A percentile compares a stretch with the other conserved stretches of the same genome.
These are phyloP conservation scores for Plasmodium reichenowi DNA, from an alignment of 169 alveolate genomes.

Conservation along the genomic window DNA sequence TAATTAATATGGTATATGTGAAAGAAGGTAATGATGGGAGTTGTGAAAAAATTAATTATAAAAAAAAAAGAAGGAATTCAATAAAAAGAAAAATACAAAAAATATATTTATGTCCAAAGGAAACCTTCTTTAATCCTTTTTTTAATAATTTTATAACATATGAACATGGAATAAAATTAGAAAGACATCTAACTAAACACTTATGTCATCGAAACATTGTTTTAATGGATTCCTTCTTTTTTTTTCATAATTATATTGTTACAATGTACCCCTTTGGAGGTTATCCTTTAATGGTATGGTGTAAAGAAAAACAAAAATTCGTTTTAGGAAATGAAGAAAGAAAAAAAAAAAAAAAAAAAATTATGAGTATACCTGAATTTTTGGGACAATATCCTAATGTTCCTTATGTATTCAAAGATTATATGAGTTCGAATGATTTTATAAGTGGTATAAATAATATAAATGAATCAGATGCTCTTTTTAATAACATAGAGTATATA, in stretches of 20 bases:
- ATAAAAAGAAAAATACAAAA: slow-evolving; percentile 28
- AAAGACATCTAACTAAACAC: slow-evolving; percentile 23
- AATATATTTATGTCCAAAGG: slow-evolving; percentile 39
- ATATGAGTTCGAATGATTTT: no score
- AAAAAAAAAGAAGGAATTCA: neutral
- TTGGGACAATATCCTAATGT: no score
- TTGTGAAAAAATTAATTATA: neutral
- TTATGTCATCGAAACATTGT: slow-evolving; percentile 31
- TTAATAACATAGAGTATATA: no score
- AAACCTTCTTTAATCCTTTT: slow-evolving; percentile 26
- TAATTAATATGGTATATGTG: slow-evolving; percentile 20
- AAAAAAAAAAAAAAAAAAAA: neutral
- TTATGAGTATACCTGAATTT: neutral
- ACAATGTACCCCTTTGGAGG: slow-evolving; percentile 45
- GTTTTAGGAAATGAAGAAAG: slow-evolving; percentile 6
- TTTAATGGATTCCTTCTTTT: slow-evolving; percentile 9
- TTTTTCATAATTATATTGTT: slow-evolving; percentile 7
- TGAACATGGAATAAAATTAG: slow-evolving; percentile 48
- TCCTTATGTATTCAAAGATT: no score
- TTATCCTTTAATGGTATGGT: slow-evolving; percentile 40
- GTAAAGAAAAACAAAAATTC: slow-evolving; percentile 14
- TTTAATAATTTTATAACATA: slow-evolving; percentile 18
- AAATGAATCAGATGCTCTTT: neutral
- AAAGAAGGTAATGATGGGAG: neutral
- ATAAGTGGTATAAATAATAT: neutral